phyloP scores from a whole-genome alignment of 2,329 filamentous ascomycete genomes.

The Verticillium longisporum region DNA sequence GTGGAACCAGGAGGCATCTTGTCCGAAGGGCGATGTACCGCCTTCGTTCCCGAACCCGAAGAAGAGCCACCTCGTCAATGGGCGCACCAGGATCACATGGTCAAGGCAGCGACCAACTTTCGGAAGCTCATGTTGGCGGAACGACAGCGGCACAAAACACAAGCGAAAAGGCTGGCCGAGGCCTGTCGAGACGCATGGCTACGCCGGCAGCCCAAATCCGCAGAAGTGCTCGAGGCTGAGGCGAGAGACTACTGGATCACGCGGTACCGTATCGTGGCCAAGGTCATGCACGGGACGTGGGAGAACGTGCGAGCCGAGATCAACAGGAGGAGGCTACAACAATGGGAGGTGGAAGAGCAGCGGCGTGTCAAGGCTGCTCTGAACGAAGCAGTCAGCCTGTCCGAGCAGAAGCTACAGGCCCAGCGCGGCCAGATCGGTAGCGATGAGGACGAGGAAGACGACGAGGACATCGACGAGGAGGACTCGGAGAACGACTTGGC shows the following conservation, averaged over 20 bases:
- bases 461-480: conserved; percentile 16
- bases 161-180: conserved; percentile 73
- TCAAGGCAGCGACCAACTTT: conserved; percentile 73
- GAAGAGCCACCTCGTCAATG: conserved; percentile 75
- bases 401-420: conserved; percentile 61
- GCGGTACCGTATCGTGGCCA: conserved; percentile 67
- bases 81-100: conserved; percentile 80
- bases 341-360: conserved; percentile 61
- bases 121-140: conserved; percentile 74
- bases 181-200: conserved; percentile 72
- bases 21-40: conserved; percentile 60
- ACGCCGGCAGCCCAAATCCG: conserved; percentile 64
- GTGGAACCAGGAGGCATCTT: conserved; percentile 69
- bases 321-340: conserved; percentile 50
- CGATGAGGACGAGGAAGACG: conserved; percentile 30
- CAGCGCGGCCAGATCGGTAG: conserved; percentile 48
- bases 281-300: conserved; percentile 49
- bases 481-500: conserved; percentile 25
- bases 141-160: conserved; percentile 66
- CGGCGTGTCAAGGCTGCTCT: conserved; percentile 59
- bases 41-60: conserved; percentile 64
- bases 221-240: conserved; percentile 77
- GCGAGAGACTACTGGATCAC: conserved; percentile 59
- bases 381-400: conserved; percentile 67
- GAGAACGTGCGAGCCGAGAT: conserved; percentile 57